A percentile compares a stretch with the other conserved stretches of the same genome.
Conservation (phyloP, 352 stramenopile species). For the Globisporangium nunn region DNA sequence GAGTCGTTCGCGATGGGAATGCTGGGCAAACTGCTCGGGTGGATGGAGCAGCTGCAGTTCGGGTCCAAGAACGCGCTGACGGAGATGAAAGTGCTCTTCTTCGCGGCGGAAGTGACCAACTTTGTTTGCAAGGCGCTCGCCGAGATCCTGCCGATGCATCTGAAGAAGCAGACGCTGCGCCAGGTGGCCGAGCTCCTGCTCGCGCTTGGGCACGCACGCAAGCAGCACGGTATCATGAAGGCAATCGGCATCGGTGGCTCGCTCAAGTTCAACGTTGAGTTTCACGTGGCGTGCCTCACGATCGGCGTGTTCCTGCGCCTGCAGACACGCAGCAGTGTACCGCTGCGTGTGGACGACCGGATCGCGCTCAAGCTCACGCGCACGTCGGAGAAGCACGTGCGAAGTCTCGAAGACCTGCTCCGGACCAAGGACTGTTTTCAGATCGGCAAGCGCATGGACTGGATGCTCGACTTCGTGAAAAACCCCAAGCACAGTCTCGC, state of each 20-base stretch:
- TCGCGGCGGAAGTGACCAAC: conserved; percentile 68
- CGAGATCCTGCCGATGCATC: conserved; percentile 39
- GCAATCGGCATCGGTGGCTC: conserved; percentile 73
- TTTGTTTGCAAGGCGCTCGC: conserved; percentile 60
- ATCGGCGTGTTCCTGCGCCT: conserved; percentile 73
- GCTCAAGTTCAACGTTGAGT: conserved; percentile 69
- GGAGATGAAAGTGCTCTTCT: conserved; percentile 81
- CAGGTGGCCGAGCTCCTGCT: conserved; percentile 60
- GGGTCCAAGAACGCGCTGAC: conserved; percentile 29
- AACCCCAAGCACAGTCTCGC: conserved; percentile 61
- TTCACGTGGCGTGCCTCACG: conserved; percentile 68
- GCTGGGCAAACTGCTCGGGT: conserved; percentile 61
- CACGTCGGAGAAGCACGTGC: conserved; percentile 76
- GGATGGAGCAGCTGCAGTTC: conserved; percentile 63
- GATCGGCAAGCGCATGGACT: conserved; percentile 65
- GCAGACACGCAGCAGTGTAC: conserved; percentile 63
- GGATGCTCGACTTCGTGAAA: conserved; percentile 58
- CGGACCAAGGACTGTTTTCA: conserved; percentile 74
- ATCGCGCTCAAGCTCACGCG: conserved; percentile 76
- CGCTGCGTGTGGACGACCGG: conserved; percentile 62
- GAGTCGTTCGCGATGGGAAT: conserved; percentile 66
- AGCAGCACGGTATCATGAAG: conserved; percentile 82
- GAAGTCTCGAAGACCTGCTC: conserved; percentile 62
- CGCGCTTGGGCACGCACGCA: conserved; percentile 52
- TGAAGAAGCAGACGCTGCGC: conserved; percentile 79